A percentile compares a stretch with the other conserved stretches of the same genome.
Conservation (phyloP, 768 basidiomycete genomes). For the Tulasnella sp. region DNA sequence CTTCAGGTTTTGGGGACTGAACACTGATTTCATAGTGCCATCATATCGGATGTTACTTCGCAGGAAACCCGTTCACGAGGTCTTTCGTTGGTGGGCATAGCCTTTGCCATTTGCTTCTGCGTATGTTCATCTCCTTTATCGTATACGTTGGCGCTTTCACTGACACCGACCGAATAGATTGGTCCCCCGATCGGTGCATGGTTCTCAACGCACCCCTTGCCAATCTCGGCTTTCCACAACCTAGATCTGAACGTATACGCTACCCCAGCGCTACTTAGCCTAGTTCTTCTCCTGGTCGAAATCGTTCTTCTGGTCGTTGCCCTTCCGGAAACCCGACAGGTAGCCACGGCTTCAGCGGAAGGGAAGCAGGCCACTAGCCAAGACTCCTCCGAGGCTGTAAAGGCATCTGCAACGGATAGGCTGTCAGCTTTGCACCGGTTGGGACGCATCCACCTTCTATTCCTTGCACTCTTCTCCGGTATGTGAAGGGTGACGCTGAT, state of each 20-base stretch:
- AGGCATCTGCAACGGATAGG: constrained; percentile 38
- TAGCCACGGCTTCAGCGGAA: constrained; percentile 38
- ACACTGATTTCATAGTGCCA: constrained; percentile 56
- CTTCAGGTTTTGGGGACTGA: background rate
- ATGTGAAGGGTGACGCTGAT: constrained; percentile 31
- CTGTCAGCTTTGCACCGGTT: constrained; percentile 56
- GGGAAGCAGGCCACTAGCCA: constrained; percentile 33
- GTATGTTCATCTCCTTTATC: background rate
- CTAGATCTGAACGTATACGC: constrained; percentile 84
- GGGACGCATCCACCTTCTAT: constrained; percentile 72
- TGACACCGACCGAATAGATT: constrained; percentile 39
- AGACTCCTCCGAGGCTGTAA: constrained; percentile 18
- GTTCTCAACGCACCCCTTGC: constrained; percentile 82
- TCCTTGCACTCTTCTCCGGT: constrained; percentile 82
- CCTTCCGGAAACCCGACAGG: constrained; percentile 76
- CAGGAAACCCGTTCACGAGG: constrained; percentile 76
- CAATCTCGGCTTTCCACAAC: constrained; percentile 47
- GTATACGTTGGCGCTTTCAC: background rate
- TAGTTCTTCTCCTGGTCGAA: constrained; percentile 72
- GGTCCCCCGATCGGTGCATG: constrained; percentile 95
- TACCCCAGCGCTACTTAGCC: constrained; percentile 77
- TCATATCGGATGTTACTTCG: constrained; percentile 86
- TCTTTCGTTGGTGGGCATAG: constrained; percentile 90
- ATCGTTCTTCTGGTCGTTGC: constrained; percentile 69
- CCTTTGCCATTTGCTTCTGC: constrained; percentile 92